Evolutionary conservation across 164 flowering plant genomes (phyloP).

Genomic region (Hamamelis virginiana): DNA sequence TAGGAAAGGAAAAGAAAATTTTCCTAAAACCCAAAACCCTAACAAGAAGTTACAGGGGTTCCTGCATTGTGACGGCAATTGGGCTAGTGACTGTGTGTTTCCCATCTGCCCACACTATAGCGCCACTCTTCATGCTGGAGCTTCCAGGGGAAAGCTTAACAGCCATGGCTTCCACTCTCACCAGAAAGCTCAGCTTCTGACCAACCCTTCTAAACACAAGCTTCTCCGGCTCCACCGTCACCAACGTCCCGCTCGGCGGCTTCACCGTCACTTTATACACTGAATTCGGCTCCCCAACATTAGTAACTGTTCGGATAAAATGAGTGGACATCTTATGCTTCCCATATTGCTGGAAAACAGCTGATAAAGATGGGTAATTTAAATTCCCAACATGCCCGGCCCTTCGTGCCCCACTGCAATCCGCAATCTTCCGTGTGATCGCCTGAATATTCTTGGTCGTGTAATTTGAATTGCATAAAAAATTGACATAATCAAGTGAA

Average conservation of each 20-base stretch:
- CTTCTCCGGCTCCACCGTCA: conserved; percentile 66
- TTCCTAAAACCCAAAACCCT: neutral
- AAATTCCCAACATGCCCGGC: conserved; percentile 80
- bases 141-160: conserved; percentile 66
- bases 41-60: conserved; percentile 46
- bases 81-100: conserved; percentile 81
- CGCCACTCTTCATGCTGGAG: conserved; percentile 51
- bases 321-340: conserved; percentile 63
- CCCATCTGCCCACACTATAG: conserved; percentile 76
- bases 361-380: conserved; percentile 83
- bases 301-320: conserved; percentile 75
- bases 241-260: conserved; percentile 55
- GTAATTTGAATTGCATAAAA: conserved; percentile 85
- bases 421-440: conserved; percentile 55
- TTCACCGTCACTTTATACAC: conserved; percentile 46
- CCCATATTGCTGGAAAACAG: conserved; percentile 68
- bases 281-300: conserved; percentile 68
- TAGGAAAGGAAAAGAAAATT: conserved; percentile 10
- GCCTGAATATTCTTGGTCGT: conserved; percentile 49
- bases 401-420: conserved; percentile 53
- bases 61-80: conserved; percentile 76
- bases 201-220: conserved; percentile 67
- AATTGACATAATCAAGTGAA: conserved; percentile 63
- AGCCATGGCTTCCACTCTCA: conserved; percentile 51
- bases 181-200: conserved; percentile 69